Conservation (phyloP, 192 early-diverging fungal genomes). For the Rhizophagus sp. region DNA sequence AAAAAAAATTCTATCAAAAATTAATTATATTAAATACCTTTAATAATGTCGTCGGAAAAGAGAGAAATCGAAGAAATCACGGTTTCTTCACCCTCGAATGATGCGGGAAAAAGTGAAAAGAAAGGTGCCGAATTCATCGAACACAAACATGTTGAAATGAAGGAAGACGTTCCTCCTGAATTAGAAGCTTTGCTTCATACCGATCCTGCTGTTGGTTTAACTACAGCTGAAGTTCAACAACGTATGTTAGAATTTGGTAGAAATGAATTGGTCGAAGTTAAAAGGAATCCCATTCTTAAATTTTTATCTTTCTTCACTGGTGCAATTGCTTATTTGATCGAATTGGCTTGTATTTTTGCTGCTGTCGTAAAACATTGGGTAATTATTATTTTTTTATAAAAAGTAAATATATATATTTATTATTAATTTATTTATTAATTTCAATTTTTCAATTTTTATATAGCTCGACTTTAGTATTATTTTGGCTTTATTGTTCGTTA, state of each 20-base stretch:
- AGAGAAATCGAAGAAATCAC: no score
- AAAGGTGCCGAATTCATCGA: slow-evolving; percentile 48
- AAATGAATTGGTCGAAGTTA: slow-evolving; percentile 83
- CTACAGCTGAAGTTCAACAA: slow-evolving; percentile 70
- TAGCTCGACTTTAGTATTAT: slow-evolving; percentile 86
- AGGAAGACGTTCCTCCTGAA: slow-evolving; percentile 81
- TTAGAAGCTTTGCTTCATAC: slow-evolving; percentile 82
- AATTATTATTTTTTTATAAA: not conserved
- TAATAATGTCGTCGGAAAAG: no score
- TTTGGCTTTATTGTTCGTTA: slow-evolving; percentile 74
- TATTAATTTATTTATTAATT: no score
- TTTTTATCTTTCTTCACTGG: slow-evolving; percentile 87
- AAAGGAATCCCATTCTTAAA: slow-evolving; percentile 82
- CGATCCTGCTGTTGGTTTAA: slow-evolving; percentile 75
- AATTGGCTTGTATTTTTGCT: slow-evolving; percentile 83
- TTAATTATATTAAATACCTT: no score
- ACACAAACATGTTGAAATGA: slow-evolving; percentile 71
- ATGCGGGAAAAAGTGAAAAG: not conserved
- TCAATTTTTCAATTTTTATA: not conserved
- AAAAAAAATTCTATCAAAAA: no score
- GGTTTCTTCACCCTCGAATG: no score
- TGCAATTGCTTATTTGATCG: slow-evolving; percentile 88
- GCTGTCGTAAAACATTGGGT: slow-evolving; percentile 64
- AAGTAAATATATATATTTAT: not conserved
- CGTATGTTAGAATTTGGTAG: slow-evolving; percentile 74